Percentiles rank a stretch among this genome's conserved stretches.
Evolutionary conservation across 805 yeast species (phyloP).

Genomic region (Teunomyces barrocoloradensis): DNA sequence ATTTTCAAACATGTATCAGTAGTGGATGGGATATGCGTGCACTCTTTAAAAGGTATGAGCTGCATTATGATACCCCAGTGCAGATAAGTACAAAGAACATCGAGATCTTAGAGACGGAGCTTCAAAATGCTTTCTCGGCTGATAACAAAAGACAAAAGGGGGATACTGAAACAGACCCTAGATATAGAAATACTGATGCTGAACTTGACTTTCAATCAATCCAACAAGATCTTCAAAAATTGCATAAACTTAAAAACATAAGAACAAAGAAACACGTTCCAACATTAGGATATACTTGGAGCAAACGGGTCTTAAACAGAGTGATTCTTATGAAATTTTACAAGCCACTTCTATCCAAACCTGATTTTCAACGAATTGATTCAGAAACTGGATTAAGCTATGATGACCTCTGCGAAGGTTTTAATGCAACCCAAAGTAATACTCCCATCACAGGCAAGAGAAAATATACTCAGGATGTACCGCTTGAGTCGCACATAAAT

Average conservation of each 20-base stretch:
- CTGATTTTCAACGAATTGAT: constrained; percentile 7
- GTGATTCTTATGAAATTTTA: constrained; percentile 29
- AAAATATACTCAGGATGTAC: constrained; percentile 2
- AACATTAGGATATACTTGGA: constrained; percentile 34
- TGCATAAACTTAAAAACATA: constrained; percentile 1
- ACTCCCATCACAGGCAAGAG: background rate
- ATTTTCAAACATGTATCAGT: constrained; percentile 18
- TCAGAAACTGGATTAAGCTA: constrained; percentile 16
- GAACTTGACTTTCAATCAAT: background rate
- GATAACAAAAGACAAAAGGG: constrained; percentile 3
- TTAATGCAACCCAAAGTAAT: constrained; percentile 2
- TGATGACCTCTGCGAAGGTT: constrained; percentile 12
- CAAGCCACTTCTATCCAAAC: constrained; percentile 17
- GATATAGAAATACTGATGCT: background rate
- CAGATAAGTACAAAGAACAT: background rate
- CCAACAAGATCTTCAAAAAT: background rate
- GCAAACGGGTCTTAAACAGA: constrained; percentile 22
- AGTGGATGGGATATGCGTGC: constrained; percentile 21
- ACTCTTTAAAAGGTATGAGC: constrained; percentile 1
- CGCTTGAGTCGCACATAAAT: constrained; percentile 10
- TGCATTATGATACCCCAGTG: background rate
- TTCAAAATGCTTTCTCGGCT: background rate
- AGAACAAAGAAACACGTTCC: constrained; percentile 25
- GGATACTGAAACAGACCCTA: constrained; percentile 8
- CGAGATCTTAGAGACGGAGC: constrained; percentile 2